Base-by-base conservation (phyloP, 2,329 filamentous ascomycete species). In the Calonectria multiphialidica region DNA sequence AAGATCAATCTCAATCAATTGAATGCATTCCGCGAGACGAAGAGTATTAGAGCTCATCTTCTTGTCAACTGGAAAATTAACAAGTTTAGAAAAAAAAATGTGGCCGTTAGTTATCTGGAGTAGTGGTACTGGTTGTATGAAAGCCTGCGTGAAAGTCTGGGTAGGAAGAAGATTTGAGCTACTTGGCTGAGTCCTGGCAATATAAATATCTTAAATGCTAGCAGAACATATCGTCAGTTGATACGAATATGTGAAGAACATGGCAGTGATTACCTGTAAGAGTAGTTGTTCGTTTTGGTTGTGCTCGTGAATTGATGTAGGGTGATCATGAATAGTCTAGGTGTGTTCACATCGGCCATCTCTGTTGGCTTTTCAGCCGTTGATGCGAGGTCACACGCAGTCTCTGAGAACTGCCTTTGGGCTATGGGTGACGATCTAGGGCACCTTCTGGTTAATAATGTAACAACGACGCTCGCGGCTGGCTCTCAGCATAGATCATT, bases 1-100 rank as follows among this genome's bases (percentile, higher is more conserved):
- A 59, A 59, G 53, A 40, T 59, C 53, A 59, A 59, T n/a, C 53
- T 59, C 53, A 23, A 59, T 59, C 35, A 59, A 59, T 59, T 59
- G 53, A 18, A 59, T 59, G 53, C 53, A 59, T 59, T 59, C 53
- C 53, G 35, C 53, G 35, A 59, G 53, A 21, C 35, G 53, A 59
- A 59, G 53, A 59, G 53, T 59, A 40, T 59, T 59, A 33, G 53
- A 25, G 35, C 53, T 40, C 53, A 59, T 59, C 33, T 59, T 59
- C 53, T 23, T 8, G 2, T 16, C 15, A 23, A 21, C 35, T 13
- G 13, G 23, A 37, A 59, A 10, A 21, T 25, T 25, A 23, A 18
- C 23, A 18, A 10, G 21, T 40, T 25, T n/a, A n/a, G n/a, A 16
- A 37, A 28, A 37, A 21, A n/a, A n/a, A n/a, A n/a, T n/a, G n/a